Percentiles rank a stretch among this genome's conserved stretches.
Evolutionary conservation across 805 yeast genomes (phyloP).

Genomic region (Danielia oregonensis): DNA sequence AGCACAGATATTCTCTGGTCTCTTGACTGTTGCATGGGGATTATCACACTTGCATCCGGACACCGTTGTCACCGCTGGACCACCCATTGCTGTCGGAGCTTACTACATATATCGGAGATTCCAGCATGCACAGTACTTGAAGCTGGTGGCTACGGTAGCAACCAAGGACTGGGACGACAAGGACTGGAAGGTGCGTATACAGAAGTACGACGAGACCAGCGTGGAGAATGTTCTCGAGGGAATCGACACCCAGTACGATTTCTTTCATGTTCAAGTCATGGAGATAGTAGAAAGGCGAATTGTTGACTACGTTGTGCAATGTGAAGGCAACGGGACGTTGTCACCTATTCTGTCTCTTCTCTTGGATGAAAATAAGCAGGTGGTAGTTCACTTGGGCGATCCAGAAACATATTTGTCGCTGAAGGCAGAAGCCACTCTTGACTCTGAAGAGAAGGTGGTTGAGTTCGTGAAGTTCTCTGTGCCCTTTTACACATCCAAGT

Average conservation of each 20-base stretch:
- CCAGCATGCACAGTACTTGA: conserved; percentile 9
- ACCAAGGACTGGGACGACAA: conserved; percentile 4
- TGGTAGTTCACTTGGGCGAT: conserved; percentile 20
- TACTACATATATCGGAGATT: conserved; percentile 20
- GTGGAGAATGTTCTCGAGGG: conserved; percentile 29
- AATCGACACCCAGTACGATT: conserved; percentile 36
- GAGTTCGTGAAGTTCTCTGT: conserved; percentile 33
- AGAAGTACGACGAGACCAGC: conserved; percentile 31
- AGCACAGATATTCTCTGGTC: conserved; percentile 26
- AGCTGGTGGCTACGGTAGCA: conserved; percentile 15
- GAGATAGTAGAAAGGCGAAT: conserved; percentile 23
- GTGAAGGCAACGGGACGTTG: conserved; percentile 6
- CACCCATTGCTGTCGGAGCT: conserved; percentile 30
- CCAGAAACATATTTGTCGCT: conserved; percentile 16
- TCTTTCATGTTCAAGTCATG: conserved; percentile 27
- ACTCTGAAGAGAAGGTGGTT: conserved; percentile 4
- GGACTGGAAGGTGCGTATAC: conserved; percentile 16
- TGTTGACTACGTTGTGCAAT: conserved; percentile 22
- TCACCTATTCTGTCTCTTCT: conserved; percentile 11
- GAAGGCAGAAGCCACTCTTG: conserved; percentile 14
- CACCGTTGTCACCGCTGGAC: conserved; percentile 31
- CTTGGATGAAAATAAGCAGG: conserved; percentile 32
- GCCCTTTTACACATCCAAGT: conserved; percentile 25
- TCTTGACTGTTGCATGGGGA: conserved; percentile 24
- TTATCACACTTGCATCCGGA: conserved; percentile 36